Percentiles rank a stretch among this genome's conserved stretches.
phyloP scores from a whole-genome alignment of 2,329 filamentous ascomycete species.

The Talaromyces sp. region DNA sequence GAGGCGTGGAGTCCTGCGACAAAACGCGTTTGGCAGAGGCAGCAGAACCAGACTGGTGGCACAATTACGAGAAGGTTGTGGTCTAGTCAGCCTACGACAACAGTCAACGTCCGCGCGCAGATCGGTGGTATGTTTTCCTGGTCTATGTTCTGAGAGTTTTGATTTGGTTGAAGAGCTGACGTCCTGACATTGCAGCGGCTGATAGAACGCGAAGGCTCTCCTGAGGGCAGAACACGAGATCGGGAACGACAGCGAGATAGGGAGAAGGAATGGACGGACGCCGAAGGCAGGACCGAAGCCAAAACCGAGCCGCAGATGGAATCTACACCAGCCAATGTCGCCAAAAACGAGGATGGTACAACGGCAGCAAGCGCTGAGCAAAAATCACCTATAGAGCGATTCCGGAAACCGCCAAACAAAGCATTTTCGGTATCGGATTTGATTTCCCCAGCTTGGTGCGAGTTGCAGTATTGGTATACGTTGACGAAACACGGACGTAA shows the following conservation, averaged over 20 bases:
- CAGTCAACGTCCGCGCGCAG: constrained; percentile 22
- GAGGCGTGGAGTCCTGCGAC: constrained; percentile 35
- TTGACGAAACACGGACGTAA: constrained; percentile 74
- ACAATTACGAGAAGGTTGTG: constrained; percentile 21
- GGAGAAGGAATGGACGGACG: constrained; percentile 27
- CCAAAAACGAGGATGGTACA: constrained; percentile 25
- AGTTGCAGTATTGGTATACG: constrained; percentile 88
- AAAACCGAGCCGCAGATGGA: not conserved
- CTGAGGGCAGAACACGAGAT: constrained; percentile 34
- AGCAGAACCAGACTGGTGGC: constrained; percentile 14
- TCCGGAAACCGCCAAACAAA: constrained; percentile 72
- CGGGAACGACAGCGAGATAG: constrained; percentile 28
- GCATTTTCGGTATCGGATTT: constrained; percentile 84
- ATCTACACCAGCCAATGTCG: not conserved
- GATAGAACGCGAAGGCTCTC: constrained; percentile 53
- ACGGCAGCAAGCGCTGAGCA: constrained; percentile 21
- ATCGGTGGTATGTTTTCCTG: constrained; percentile 28
- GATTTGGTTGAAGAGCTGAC: constrained; percentile 50
- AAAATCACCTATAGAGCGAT: constrained; percentile 68
- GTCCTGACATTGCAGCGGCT: constrained; percentile 55
- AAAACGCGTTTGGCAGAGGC: constrained; percentile 21
- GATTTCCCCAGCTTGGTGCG: constrained; percentile 89
- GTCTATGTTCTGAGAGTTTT: not conserved
- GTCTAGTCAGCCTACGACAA: constrained; percentile 18
- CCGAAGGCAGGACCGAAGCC: not conserved